Conservation (phyloP, 345 rosid species). For the Brassica carinata region DNA sequence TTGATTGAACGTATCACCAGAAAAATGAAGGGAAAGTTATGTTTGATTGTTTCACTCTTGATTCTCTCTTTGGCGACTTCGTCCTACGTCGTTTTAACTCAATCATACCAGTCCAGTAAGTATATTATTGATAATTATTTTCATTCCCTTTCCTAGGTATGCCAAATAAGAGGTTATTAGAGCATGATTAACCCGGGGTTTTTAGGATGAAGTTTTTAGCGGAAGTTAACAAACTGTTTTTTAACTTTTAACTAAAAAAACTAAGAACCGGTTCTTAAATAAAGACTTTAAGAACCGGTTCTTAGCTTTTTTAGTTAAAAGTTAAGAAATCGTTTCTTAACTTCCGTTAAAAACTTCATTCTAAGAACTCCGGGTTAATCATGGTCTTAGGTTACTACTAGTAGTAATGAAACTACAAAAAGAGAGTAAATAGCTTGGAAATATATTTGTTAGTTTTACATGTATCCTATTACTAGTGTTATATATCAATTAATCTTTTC, state of each 20-base stretch:
- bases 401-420: not conserved
- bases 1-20: conserved; percentile 14
- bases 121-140: not conserved
- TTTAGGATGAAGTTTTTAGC: no score
- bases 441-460: conserved; percentile 1
- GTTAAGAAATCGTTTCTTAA: no score
- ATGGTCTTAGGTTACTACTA: not conserved
- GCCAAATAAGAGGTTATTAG: not conserved
- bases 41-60: conserved; percentile 22
- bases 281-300: no score
- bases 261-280: no score
- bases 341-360: no score
- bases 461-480: not conserved
- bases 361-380: no score
- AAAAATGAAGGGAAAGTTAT: conserved; percentile 26
- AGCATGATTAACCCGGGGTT: no score
- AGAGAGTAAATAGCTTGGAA: not conserved
- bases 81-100: not conserved
- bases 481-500: not conserved
- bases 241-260: no score
- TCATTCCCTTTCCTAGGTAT: not conserved
- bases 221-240: no score
- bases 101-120: conserved; percentile 18
- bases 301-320: no score
- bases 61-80: conserved; percentile 19